Evolutionary conservation across 108 stramenopile genomes (phyloP).

Genomic region (Aurantiochytrium sp.): DNA sequence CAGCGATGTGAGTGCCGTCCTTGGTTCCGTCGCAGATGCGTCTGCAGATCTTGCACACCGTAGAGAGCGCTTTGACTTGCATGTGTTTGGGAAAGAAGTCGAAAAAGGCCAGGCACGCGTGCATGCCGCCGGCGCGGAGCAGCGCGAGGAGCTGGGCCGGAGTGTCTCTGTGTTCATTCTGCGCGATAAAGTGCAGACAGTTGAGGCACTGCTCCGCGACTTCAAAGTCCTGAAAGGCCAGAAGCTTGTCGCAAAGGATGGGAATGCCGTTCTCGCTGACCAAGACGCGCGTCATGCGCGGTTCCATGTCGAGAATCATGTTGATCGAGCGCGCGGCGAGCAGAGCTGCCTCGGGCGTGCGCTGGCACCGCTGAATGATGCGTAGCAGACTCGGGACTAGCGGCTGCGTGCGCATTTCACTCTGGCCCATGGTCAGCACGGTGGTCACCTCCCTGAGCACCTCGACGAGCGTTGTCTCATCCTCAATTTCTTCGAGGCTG

Average conservation of each 20-base stretch:
- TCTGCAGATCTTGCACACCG: neutral
- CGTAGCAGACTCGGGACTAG: neutral
- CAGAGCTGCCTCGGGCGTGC: neutral
- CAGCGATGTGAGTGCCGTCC: neutral
- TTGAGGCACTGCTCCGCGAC: slow-evolving; percentile 8
- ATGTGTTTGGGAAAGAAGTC: slow-evolving; percentile 26
- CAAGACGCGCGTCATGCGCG: neutral
- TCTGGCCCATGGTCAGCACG: neutral
- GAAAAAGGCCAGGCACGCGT: neutral
- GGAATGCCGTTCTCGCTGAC: neutral
- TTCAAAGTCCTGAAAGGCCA: neutral
- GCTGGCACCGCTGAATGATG: neutral
- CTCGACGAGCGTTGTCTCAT: neutral
- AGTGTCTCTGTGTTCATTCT: neutral
- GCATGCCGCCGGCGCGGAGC: neutral
- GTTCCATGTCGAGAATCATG: slow-evolving; percentile 3
- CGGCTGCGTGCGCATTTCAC: slow-evolving; percentile 4
- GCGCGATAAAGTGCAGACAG: neutral
- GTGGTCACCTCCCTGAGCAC: neutral
- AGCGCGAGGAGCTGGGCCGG: neutral
- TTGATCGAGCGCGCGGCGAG: neutral
- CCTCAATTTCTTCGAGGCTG: neutral
- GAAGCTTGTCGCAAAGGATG: neutral
- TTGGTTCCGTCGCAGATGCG: neutral
- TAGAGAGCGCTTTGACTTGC: neutral